phyloP scores from a whole-genome alignment of 1,284 basidiomycete species.

The Puccinia hordei region DNA sequence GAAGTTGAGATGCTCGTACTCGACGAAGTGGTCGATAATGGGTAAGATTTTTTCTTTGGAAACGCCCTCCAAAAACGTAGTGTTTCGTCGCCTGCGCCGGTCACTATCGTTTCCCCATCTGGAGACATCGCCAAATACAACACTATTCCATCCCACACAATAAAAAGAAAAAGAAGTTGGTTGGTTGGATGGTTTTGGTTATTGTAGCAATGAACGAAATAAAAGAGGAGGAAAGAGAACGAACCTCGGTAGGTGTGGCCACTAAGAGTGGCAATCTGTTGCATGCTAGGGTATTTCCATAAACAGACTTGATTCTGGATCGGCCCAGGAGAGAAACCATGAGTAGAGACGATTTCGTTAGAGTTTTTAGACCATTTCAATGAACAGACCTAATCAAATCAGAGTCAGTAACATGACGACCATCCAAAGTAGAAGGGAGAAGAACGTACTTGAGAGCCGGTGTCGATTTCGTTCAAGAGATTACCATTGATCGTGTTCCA shows the following conservation, averaged over 20 bases:
- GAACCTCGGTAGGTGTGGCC: conserved; percentile 81
- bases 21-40: background rate
- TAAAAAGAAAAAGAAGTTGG: conserved; percentile 75
- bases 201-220: no score
- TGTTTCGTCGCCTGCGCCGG: conserved; percentile 96
- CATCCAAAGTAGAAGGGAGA: no score
- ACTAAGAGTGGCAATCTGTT: conserved; percentile 88
- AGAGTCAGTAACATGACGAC: no score
- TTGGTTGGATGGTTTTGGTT: conserved; percentile 54
- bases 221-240: conserved; percentile 82
- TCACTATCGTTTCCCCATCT: conserved; percentile 95
- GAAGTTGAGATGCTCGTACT: background rate
- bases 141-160: conserved; percentile 62
- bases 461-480: conserved; percentile 69
- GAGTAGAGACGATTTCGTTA: conserved; percentile 95
- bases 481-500: conserved; percentile 75
- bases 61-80: conserved; percentile 74
- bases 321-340: conserved; percentile 89
- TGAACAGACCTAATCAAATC: no score
- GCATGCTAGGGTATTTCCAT: conserved; percentile 91
- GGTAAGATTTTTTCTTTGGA: conserved; percentile 17
- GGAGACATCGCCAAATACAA: conserved; percentile 73
- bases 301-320: conserved; percentile 98
- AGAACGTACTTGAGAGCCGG: conserved; percentile 71
- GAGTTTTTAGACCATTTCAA: conserved; percentile 90